These are phyloP conservation scores for Corynespora cassiicola DNA, from an alignment of 2,329 filamentous ascomycete species.

Conservation along the genomic window DNA sequence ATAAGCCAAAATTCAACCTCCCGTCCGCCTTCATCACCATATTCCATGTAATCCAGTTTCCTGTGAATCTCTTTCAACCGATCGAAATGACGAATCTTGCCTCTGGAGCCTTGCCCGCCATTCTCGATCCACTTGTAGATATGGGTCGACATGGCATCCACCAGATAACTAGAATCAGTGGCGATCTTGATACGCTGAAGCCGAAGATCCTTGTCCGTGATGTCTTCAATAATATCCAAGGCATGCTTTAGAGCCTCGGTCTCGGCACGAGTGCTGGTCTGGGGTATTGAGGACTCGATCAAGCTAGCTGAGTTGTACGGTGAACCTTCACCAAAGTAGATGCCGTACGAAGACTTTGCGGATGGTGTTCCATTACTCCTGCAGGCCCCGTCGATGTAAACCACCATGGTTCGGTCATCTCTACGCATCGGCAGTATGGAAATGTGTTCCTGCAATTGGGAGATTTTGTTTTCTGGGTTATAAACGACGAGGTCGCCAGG, in stretches of 20 bases:
- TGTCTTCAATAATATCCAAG: slow-evolving; percentile 7
- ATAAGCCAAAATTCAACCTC: slow-evolving; percentile 36
- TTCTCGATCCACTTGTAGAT: slow-evolving; percentile 40
- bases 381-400: slow-evolving; percentile 30
- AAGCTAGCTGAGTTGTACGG: slow-evolving; percentile 7
- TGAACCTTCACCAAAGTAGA: slow-evolving; percentile 22
- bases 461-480: slow-evolving; percentile 10
- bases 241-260: slow-evolving; percentile 18
- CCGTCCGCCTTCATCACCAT: slow-evolving; percentile 11
- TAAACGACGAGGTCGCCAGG: slow-evolving; percentile 8
- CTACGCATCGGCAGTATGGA: neutral
- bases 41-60: slow-evolving; percentile 19
- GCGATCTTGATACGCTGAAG: slow-evolving; percentile 17
- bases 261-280: slow-evolving; percentile 23
- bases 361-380: slow-evolving; percentile 20
- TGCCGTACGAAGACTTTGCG: slow-evolving; percentile 18
- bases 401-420: slow-evolving; percentile 17
- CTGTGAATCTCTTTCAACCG: slow-evolving; percentile 18
- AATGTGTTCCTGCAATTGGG: slow-evolving; percentile 6
- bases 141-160: slow-evolving; percentile 38
- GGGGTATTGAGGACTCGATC: neutral
- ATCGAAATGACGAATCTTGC: slow-evolving; percentile 33
- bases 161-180: slow-evolving; percentile 44
- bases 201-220: slow-evolving; percentile 7
- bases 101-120: slow-evolving; percentile 29